Base-by-base conservation (phyloP, 441 rosid genomes). In the Gossypium davidsonii region DNA sequence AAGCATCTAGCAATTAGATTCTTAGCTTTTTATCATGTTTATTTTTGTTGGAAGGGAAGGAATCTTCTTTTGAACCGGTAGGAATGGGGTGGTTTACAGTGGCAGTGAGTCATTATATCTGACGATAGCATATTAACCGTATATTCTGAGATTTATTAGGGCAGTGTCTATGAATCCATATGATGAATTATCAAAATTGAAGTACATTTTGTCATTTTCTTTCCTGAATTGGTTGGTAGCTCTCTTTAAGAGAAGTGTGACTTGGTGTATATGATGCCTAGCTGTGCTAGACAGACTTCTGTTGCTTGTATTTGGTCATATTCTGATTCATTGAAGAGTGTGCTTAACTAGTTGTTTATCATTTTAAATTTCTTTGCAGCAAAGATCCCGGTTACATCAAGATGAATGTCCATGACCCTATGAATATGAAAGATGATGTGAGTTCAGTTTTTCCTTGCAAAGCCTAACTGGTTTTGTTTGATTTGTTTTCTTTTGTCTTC, bases 371-470 rank as follows among this genome's bases (percentile, higher is more conserved):
- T 74, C 46, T 72, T 74, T 82, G 80, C 96, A 93, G 97, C 73
- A 95, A 91, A 85, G 97, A 95, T 85, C 98, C 98, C 1, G 99
- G 98, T 73, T 95, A 82, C 83, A 87, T 95, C 81, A 88, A 81
- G 85, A 86, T 83, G 93, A 93, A 84, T 74, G 82, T 78, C n/a
- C 91, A 84, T 76, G 97, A 91, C 87, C 84, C 85, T 14, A 90
- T 86, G 76, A 91, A 70, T 80, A 85, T 85, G 84, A 93, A 93
- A 83, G 99, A 95, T 83, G 98, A 95, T 80, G 98, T 95, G 75
- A 46, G 97, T 81, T 76, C 53, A 48, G 62, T 63, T 52, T 73
- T 63, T 67, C 76, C 70, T 46, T 71, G 12, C 67, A 48, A 51
- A 68, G 57, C 34, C 74, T 4, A 52, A 21, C 73, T 75, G 48